Percentiles rank a stretch among this genome's conserved stretches.
Evolutionary conservation across 495 filamentous ascomycete species (phyloP).

Genomic region (Beverwykella pulmonaria): DNA sequence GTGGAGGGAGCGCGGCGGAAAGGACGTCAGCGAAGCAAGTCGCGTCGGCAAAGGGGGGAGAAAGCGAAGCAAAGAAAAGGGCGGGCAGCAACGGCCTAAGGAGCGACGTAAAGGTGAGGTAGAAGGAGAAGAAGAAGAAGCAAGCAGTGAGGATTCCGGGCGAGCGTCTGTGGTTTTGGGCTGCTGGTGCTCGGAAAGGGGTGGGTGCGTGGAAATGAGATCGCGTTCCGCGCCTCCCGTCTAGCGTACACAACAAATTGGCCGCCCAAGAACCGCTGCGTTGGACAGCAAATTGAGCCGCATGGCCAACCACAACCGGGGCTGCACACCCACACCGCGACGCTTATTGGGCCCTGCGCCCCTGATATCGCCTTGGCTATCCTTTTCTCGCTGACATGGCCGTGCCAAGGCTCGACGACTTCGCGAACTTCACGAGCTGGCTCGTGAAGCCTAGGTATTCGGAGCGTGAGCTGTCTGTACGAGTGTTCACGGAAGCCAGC

Average conservation of each 20-base stretch:
- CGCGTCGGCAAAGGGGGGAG: background rate
- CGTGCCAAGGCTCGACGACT: background rate
- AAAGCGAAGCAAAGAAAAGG: constrained; percentile 8
- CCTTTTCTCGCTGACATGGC: background rate
- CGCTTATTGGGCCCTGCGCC: background rate
- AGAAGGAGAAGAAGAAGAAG: constrained; percentile 7
- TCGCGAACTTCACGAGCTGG: background rate
- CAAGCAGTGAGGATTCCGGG: background rate
- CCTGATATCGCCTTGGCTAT: background rate
- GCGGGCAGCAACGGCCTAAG: constrained; percentile 15
- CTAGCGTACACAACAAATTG: background rate
- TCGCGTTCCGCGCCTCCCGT: constrained; percentile 22
- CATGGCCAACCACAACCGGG: background rate
- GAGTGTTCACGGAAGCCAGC: background rate
- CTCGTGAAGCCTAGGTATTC: background rate
- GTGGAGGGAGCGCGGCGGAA: background rate
- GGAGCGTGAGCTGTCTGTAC: no score
- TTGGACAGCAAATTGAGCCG: background rate
- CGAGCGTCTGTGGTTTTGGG: background rate
- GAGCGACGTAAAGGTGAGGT: constrained; percentile 31
- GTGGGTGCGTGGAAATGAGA: constrained; percentile 36
- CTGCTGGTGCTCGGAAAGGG: constrained; percentile 7
- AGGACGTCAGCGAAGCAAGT: background rate
- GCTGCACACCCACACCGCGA: background rate
- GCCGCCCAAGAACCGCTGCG: background rate